A percentile compares a stretch with the other conserved stretches of the same genome.
Conservation (phyloP, 1,139 yeast genomes). For the Candida sp. region DNA sequence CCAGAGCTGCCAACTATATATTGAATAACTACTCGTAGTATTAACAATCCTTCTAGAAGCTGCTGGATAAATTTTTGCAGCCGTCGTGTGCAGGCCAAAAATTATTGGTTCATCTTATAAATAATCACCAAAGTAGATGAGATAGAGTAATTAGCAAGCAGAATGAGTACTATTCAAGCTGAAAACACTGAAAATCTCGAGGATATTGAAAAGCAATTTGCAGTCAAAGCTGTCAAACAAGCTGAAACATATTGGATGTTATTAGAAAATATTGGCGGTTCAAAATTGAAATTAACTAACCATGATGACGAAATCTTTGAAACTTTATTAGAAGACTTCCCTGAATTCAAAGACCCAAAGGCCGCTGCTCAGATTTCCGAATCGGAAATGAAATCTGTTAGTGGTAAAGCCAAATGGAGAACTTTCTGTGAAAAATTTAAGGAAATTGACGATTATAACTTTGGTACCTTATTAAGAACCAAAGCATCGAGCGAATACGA, state of each 20-base stretch:
- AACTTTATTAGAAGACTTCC: slow-evolving; percentile 69
- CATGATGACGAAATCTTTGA: slow-evolving; percentile 81
- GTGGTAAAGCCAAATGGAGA: slow-evolving; percentile 92
- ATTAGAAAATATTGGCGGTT: slow-evolving; percentile 70
- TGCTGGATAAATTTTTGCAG: neutral
- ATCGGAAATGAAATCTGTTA: slow-evolving; percentile 74
- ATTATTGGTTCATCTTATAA: neutral
- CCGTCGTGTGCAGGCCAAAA: slow-evolving; percentile 1
- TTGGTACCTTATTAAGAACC: slow-evolving; percentile 87
- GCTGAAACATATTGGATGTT: slow-evolving; percentile 93
- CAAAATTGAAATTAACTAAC: slow-evolving; percentile 72
- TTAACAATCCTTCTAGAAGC: slow-evolving; percentile 1
- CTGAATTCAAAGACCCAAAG: slow-evolving; percentile 68
- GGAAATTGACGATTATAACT: slow-evolving; percentile 85
- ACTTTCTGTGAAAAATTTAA: slow-evolving; percentile 80
- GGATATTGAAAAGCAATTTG: slow-evolving; percentile 91
- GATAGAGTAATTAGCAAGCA: slow-evolving; percentile 1
- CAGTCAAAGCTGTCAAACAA: slow-evolving; percentile 96
- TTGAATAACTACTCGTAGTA: slow-evolving; percentile 14
- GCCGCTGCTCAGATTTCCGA: slow-evolving; percentile 62
- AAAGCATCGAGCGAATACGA: slow-evolving; percentile 71
- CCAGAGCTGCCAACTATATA: slow-evolving; percentile 60
- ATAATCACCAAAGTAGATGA: neutral
- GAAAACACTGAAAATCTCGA: slow-evolving; percentile 59
- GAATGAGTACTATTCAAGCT: slow-evolving; percentile 40